A percentile compares a stretch with the other conserved stretches of the same genome.
These are phyloP conservation scores for Pyrus hybrid DNA, from an alignment of 331 rosid genomes.

Conservation along the genomic window DNA sequence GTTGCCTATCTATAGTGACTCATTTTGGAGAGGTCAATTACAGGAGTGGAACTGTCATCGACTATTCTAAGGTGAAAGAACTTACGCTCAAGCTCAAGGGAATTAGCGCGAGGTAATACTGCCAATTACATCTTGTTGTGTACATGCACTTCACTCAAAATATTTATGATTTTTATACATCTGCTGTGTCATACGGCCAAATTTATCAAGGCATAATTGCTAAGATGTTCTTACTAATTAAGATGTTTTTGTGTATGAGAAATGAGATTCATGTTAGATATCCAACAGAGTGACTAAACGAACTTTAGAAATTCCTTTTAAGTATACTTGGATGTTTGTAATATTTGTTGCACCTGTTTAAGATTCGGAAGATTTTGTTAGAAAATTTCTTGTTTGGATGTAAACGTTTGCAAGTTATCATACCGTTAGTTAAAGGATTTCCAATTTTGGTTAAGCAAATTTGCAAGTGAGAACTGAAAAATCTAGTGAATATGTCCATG, in stretches of 20 bases:
- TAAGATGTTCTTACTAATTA: background rate
- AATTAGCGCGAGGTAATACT: slow-evolving; percentile 3
- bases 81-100: slow-evolving; percentile 3
- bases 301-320: background rate
- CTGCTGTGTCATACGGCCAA: background rate
- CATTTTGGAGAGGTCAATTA: background rate
- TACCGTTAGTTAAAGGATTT: no score
- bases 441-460: no score
- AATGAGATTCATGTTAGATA: background rate
- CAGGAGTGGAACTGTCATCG: background rate
- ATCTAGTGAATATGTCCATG: no score
- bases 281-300: background rate
- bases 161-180: background rate
- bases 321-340: background rate
- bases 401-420: background rate
- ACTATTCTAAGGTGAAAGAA: background rate
- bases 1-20: background rate
- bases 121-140: background rate
- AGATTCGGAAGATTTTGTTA: background rate
- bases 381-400: background rate
- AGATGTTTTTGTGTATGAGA: background rate
- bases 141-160: background rate
- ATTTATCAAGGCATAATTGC: background rate
- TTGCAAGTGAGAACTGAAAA: no score
- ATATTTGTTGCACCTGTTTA: background rate